Evolutionary conservation across 108 stramenopile genomes (phyloP).

Genomic region (Skeletonema potamos): DNA sequence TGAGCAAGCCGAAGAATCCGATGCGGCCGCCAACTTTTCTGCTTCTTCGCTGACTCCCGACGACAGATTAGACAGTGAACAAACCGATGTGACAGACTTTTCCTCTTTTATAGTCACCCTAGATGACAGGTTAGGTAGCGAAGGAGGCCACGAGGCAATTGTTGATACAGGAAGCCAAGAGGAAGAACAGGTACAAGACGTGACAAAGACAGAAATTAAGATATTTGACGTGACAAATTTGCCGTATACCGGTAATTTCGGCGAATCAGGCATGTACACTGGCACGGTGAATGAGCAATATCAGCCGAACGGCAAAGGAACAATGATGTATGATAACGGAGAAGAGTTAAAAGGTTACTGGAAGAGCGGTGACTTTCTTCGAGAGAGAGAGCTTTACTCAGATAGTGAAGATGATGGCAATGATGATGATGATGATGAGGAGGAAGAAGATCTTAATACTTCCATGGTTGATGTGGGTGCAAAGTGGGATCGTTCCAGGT

Average conservation of each 20-base stretch:
- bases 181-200: not conserved
- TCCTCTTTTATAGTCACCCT: not conserved
- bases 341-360: constrained; percentile 38
- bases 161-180: not conserved
- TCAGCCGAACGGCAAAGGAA: constrained; percentile 44
- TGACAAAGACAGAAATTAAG: constrained; percentile 11
- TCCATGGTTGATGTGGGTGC: constrained; percentile 37
- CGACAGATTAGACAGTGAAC: not conserved
- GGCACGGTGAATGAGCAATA: constrained; percentile 45
- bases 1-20: not conserved
- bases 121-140: not conserved
- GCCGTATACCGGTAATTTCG: constrained; percentile 37
- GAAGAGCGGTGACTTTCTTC: constrained; percentile 40
- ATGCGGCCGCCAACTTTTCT: not conserved
- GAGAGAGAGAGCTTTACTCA: constrained; percentile 30
- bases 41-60: not conserved
- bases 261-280: constrained; percentile 47
- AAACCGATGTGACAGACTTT: not conserved
- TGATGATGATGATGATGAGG: constrained; percentile 28
- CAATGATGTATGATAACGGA: constrained; percentile 43
- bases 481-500: constrained; percentile 28
- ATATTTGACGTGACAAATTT: constrained; percentile 36
- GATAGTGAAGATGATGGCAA: constrained; percentile 39
- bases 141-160: not conserved
- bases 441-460: constrained; percentile 28